Conservation (phyloP, 2,329 filamentous ascomycete genomes). For the Byssochlamys sp. region DNA sequence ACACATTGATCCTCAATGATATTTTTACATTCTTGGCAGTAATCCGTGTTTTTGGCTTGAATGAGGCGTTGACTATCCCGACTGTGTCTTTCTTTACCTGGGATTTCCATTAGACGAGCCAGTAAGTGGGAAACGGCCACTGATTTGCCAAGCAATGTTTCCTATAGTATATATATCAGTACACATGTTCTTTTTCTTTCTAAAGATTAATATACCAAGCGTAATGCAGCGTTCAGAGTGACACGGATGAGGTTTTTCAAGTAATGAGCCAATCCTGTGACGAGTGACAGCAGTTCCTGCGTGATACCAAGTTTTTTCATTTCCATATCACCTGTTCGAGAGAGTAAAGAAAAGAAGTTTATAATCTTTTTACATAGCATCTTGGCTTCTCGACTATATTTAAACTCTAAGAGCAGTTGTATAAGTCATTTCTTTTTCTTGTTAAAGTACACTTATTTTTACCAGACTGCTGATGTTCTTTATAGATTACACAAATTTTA, state of each 20-base stretch:
- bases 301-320: constrained; percentile 87
- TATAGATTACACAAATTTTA: constrained; percentile 65
- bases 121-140: constrained; percentile 58
- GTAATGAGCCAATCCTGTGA: constrained; percentile 95
- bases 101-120: too few species aligned
- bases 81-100: too few species aligned
- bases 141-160: constrained; percentile 53
- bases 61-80: too few species aligned
- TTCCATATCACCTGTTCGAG: constrained; percentile 87
- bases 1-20: constrained; percentile 93
- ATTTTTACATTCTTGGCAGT: constrained; percentile 69
- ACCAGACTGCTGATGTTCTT: constrained; percentile 54
- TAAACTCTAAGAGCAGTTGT: constrained; percentile 52
- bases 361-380: constrained; percentile 98
- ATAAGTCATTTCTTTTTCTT: neutral
- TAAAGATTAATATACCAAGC: constrained; percentile 79
- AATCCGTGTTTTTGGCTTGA: constrained; percentile 76
- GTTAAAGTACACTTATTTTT: constrained; percentile 55
- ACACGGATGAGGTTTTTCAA: constrained; percentile 95
- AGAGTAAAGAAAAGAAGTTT: constrained; percentile 91
- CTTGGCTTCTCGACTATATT: constrained; percentile 92
- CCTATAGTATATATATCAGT: constrained; percentile 68
- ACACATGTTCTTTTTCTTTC: constrained; percentile 66
- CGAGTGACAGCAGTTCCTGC: constrained; percentile 91
- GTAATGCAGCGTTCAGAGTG: constrained; percentile 87